Base-by-base conservation (phyloP, 805 yeast genomes). In the Teunomyces funiuensis region DNA sequence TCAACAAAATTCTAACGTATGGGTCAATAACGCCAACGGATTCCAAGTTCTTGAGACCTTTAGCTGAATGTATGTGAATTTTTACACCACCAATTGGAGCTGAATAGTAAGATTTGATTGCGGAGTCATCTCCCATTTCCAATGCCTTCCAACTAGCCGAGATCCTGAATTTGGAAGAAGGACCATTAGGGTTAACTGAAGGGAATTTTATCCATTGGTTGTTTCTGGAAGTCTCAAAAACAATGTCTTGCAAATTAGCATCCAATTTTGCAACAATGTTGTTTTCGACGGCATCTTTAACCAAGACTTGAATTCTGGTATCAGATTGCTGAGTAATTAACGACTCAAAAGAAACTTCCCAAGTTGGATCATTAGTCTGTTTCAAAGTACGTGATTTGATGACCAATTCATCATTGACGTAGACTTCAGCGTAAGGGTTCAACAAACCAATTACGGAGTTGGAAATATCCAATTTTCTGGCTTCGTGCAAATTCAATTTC, bases 1-100 rank as follows among this genome's bases (percentile, higher is more conserved):
- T 80, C 43, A 79, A 60, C 27, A 77, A 53, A 7, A 85, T 71
- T 44, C 77, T 73, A 28, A 83, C 79, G 52, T 84, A 85, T 4
- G 95, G 93, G 61, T 86, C 90, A 52, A 85, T 80, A 42, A 75
- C 78, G 42, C 93, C 91, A 38, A 84, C 75, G 11, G 81, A 73
- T 50, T 83, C 85, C 51, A 84, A 63, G 51, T 80, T 68, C 50
- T 73, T 66, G 51, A 82, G 62, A 29, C 78, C 76, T 8, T 57
- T 57, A 13, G 82, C 84, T 25, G 69, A 63, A 44, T 80, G 72
- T 37, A 86, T 51, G 52, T 79, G 80, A 28, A 86, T 53, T 65
- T 83, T 77, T 19, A 81, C 57, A 29, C 80, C 80, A 50, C 91
- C 95, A 46, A 86, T 68, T 28, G 91, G 80, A 10, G 85, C 79